Percentiles rank a stretch among this genome's conserved stretches.
Conservation (phyloP, 2,329 filamentous ascomycete species). For the Clathrospora elynae region DNA sequence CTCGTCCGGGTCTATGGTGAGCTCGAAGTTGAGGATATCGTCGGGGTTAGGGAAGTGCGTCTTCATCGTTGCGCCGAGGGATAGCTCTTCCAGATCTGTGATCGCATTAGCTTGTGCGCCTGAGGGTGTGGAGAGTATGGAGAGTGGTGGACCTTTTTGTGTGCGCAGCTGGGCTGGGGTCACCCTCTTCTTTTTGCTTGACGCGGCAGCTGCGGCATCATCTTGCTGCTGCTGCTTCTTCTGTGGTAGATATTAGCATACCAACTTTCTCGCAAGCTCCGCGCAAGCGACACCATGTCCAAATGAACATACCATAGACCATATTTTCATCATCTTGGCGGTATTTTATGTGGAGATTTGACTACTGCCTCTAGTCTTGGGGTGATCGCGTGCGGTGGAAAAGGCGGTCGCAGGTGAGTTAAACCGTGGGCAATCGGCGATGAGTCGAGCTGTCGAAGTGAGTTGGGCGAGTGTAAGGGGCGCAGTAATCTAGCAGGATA, state of each 20-base stretch:
- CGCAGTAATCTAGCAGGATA: background rate
- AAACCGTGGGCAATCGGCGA: slow-evolving; percentile 23
- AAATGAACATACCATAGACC: slow-evolving; percentile 80
- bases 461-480: slow-evolving; percentile 3
- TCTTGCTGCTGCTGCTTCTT: slow-evolving; percentile 93
- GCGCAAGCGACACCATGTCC: background rate
- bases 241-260: slow-evolving; percentile 54
- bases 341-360: slow-evolving; percentile 25
- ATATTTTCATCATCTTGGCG: slow-evolving; percentile 94
- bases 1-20: slow-evolving; percentile 84
- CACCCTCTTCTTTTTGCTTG: slow-evolving; percentile 96
- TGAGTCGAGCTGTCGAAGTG: slow-evolving; percentile 12
- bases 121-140: background rate
- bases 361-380: slow-evolving; percentile 6
- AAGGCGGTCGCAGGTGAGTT: slow-evolving; percentile 12
- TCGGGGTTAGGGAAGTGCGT: slow-evolving; percentile 81
- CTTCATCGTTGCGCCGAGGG: slow-evolving; percentile 78
- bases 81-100: slow-evolving; percentile 79
- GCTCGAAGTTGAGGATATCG: slow-evolving; percentile 82
- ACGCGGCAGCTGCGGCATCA: slow-evolving; percentile 78
- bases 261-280: background rate
- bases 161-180: slow-evolving; percentile 93
- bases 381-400: slow-evolving; percentile 24
- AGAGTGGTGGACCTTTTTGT: slow-evolving; percentile 76
- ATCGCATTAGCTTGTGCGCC: slow-evolving; percentile 14